These are phyloP conservation scores for Gynandropsis gynandra DNA, from an alignment of 345 rosid species.

Conservation along the genomic window DNA sequence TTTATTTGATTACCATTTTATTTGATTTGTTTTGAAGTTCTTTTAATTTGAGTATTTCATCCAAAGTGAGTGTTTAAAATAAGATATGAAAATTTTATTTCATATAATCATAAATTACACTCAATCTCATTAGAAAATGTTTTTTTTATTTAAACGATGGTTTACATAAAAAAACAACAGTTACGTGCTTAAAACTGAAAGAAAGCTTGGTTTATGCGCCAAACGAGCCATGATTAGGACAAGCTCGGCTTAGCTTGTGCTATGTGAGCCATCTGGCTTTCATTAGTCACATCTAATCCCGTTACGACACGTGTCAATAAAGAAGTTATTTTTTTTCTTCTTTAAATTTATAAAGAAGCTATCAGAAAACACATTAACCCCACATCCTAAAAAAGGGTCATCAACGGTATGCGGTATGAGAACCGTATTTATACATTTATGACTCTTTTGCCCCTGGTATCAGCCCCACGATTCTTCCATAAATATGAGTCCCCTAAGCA, in stretches of 20 bases:
- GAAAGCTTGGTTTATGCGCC: slow-evolving; percentile 2
- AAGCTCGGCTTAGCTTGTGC: background rate
- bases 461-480: slow-evolving; percentile 32
- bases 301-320: background rate
- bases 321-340: background rate
- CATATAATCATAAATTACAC: too few species aligned
- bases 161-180: too few species aligned
- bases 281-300: slow-evolving; percentile 9
- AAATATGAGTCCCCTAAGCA: slow-evolving; percentile 50
- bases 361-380: slow-evolving; percentile 3
- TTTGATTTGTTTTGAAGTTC: too few species aligned
- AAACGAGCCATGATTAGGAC: background rate
- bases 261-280: background rate
- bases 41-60: too few species aligned
- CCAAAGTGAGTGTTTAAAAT: too few species aligned
- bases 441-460: slow-evolving; percentile 24
- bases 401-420: slow-evolving; percentile 32
- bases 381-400: too few species aligned
- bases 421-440: slow-evolving; percentile 20
- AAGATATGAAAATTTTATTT: too few species aligned
- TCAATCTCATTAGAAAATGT: too few species aligned
- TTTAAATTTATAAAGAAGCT: background rate
- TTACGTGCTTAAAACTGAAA: too few species aligned
- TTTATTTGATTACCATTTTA: too few species aligned
- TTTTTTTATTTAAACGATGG: too few species aligned